These are phyloP conservation scores for Prunus armeniaca DNA, from an alignment of 306 rosid species.

Conservation along the genomic window DNA sequence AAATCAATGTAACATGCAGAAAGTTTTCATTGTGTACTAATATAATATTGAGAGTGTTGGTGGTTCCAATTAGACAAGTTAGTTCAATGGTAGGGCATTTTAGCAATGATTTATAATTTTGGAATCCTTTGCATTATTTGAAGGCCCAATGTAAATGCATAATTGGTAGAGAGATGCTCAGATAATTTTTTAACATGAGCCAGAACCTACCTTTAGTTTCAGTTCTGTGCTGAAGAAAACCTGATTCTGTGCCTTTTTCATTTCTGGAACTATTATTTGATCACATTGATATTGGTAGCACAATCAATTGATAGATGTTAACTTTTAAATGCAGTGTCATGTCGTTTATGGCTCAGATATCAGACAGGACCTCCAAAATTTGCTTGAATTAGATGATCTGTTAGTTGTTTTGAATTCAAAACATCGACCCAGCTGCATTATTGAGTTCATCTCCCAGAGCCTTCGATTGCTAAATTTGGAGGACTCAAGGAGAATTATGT, in stretches of 20 bases:
- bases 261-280: neutral
- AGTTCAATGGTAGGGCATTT: neutral
- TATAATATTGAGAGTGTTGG: neutral
- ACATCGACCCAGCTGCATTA: conserved; percentile 72
- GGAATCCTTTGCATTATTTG: neutral
- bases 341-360: conserved; percentile 62
- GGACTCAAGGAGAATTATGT: conserved; percentile 53
- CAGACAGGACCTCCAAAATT: conserved; percentile 53
- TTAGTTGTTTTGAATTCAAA: conserved; percentile 52
- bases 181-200: neutral
- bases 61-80: neutral
- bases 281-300: conserved; percentile 13
- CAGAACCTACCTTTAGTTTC: neutral
- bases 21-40: neutral
- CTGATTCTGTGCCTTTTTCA: neutral
- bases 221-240: neutral
- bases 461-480: conserved; percentile 67
- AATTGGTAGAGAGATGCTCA: neutral
- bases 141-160: neutral
- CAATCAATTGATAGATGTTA: conserved; percentile 20
- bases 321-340: conserved; percentile 68
- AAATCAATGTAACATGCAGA: neutral
- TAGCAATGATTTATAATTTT: neutral
- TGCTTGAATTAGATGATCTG: conserved; percentile 72
- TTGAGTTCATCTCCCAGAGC: conserved; percentile 79